These are phyloP conservation scores for Ruellia speciosa DNA, from an alignment of 305 asterid genomes.

Conservation along the genomic window DNA sequence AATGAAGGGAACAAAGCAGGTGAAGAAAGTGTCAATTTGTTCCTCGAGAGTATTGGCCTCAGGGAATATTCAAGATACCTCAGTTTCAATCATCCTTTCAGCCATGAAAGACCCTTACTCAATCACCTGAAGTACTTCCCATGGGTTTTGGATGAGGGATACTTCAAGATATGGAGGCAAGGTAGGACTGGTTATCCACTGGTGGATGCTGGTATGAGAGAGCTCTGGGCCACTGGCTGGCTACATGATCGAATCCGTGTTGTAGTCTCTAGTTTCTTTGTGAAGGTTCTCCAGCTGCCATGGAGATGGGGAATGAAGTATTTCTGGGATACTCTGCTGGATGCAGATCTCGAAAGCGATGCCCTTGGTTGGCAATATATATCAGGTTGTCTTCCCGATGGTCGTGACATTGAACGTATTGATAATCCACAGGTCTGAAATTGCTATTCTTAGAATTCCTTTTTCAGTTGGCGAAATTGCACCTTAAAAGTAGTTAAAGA, in stretches of 20 bases:
- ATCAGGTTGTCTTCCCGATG: conserved; percentile 80
- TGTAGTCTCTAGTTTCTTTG: conserved; percentile 91
- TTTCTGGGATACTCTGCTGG: conserved; percentile 90
- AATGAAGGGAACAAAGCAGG: conserved; percentile 85
- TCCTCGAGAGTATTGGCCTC: conserved; percentile 86
- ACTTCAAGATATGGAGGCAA: conserved; percentile 91
- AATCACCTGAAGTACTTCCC: conserved; percentile 76
- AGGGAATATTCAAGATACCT: conserved; percentile 87
- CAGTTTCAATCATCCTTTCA: conserved; percentile 85
- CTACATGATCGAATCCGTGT: conserved; percentile 86
- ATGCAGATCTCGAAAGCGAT: conserved; percentile 94
- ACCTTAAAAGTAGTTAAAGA: too few relatives aligned
- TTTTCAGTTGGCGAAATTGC: background rate
- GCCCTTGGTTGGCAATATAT: conserved; percentile 98
- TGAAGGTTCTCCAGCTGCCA: conserved; percentile 86
- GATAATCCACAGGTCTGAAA: conserved; percentile 79
- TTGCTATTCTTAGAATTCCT: background rate
- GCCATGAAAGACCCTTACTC: conserved; percentile 86
- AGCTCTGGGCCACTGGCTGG: conserved; percentile 99
- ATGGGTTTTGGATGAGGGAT: conserved; percentile 78
- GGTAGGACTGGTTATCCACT: conserved; percentile 93
- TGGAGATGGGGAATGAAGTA: conserved; percentile 99
- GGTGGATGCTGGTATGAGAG: conserved; percentile 98
- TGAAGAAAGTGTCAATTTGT: conserved; percentile 83
- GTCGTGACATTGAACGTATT: conserved; percentile 77